Evolutionary conservation across 192 early-diverging fungal genomes (phyloP).

Genomic region (Entomortierella chlamydospora): DNA sequence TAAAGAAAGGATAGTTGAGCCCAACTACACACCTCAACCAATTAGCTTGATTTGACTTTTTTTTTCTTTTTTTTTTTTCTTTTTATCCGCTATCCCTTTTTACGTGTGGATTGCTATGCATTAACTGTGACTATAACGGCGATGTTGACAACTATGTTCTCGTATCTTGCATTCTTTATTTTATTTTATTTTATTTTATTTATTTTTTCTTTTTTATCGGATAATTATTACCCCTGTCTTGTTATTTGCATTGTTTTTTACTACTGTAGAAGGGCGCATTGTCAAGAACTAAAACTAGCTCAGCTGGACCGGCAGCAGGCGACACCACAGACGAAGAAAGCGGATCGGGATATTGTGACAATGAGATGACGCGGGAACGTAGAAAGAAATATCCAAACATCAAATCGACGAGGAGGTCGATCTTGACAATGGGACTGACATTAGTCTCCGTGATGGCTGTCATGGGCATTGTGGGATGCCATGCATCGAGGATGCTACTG

Average conservation of each 20-base stretch:
- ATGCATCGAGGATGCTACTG: constrained; percentile 47
- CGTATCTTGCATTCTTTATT: too few species aligned
- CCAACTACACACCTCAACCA: too few species aligned
- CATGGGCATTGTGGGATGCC: constrained; percentile 48
- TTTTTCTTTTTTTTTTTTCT: too few species aligned
- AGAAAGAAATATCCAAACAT: constrained; percentile 44
- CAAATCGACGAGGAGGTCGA: constrained; percentile 38
- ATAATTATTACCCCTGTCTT: not conserved
- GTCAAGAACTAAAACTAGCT: constrained; percentile 4
- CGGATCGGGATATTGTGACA: constrained; percentile 25
- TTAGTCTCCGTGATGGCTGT: constrained; percentile 41
- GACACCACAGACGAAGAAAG: constrained; percentile 46
- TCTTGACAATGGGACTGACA: constrained; percentile 45
- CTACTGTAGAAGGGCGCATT: constrained; percentile 35
- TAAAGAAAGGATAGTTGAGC: not conserved
- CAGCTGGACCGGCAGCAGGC: not conserved
- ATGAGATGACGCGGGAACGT: constrained; percentile 40
- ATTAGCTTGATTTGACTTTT: not conserved
- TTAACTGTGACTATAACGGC: too few species aligned
- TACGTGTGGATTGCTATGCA: not conserved
- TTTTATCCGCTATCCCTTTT: too few species aligned
- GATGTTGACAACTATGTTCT: too few species aligned
- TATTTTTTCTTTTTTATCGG: not conserved
- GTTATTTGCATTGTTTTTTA: not conserved
- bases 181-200: constrained; percentile 2